Base-by-base conservation (phyloP, 2,329 filamentous ascomycete species). In the Sphaceloma murrayae region DNA sequence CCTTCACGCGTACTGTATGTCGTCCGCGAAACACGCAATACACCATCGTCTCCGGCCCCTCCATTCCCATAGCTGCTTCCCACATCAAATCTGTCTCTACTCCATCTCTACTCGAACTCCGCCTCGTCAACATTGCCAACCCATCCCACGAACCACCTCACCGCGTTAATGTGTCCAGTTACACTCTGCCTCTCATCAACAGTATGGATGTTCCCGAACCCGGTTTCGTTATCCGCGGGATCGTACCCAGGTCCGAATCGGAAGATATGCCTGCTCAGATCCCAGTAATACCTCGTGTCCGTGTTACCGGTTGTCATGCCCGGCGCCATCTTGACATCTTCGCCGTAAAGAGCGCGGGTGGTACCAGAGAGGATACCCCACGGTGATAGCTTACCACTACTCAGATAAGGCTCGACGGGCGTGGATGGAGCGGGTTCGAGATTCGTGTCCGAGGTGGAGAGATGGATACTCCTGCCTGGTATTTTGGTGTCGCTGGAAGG, bases 61-160 rank as follows among this genome's bases (percentile, higher is more conserved):
- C n/a, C n/a, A n/a, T n/a, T n/a, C n/a, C n/a, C n/a, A n/a, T n/a
- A n/a, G n/a, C n/a, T n/a, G n/a, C n/a, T n/a, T n/a, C n/a, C n/a
- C n/a, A n/a, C n/a, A n/a, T n/a, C 24, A 27, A 27, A 6, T 27
- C 11, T 11, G 24, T 27, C 6, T 11, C 24, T 11, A 27, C 6
- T 27, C 11, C 24, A 27, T 11, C 24, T 6, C 24, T 22, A 40
- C 24, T 40, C 36, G 16, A 68, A 45, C 13, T 62, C 57, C 8
- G 62, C 65, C 49, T 64, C 65, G 52, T 69, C 66, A 55, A 69
- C 59, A 50, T 67, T 67, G 51, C 65, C 57, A 22, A 69, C 54
- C 52, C 65, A 69, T 27, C 58, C 32, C 46, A 53, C 59, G 51
- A 67, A 65, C 66, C 66, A 69, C 56, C 56, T 63, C 0, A 66